Base-by-base conservation (phyloP, 2,329 filamentous ascomycete genomes). In the Pseudogymnoascus sp. region DNA sequence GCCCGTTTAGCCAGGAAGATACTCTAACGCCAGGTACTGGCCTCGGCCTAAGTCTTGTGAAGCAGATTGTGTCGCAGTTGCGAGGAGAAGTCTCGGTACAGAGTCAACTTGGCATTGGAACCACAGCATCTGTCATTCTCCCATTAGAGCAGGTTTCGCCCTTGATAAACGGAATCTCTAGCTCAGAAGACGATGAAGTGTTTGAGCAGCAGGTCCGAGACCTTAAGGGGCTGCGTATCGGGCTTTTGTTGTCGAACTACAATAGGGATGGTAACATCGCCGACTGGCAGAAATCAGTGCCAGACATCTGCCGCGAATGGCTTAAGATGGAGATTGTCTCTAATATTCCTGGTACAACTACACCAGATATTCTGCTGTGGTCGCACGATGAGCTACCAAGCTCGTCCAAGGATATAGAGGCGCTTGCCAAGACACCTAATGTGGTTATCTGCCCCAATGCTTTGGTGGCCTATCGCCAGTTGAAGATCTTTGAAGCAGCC, bases 31-130 rank as follows among this genome's bases (percentile, higher is more conserved):
- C 81, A 83, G 67, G 86, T 0, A 83, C 82, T 1, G 85, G 84
- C 0, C 72, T 88, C 0, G 85, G 85, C 0, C 70, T 88, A 33
- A 84, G 81, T 6, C 84, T 88, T 8, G 85, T 88, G 57, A 78
- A 78, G 85, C 75, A 76, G 60, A 82, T 88, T 28, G 80, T 87
- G 11, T 78, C 80, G 47, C 79, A 82, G 22, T 74, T 88, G 0
- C 77, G 79, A 22, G 86, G 85, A 0, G 77, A 75, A 6, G 82
- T 89, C 37, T 77, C 82, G n/a, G 77, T 88, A 22, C 77, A 77
- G 43, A 84, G 78, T 50, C 74, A 80, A 53, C 73, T 77, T 7
- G 77, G 77, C 1, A 75, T 77, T 43, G 84, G 84, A 1, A 85
- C 84, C 0, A 78, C 79, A 20, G 78, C 84, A 39, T 39, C 37